phyloP scores from a whole-genome alignment of 176 grass and related monocot genomes.

The Avena atlantica region DNA sequence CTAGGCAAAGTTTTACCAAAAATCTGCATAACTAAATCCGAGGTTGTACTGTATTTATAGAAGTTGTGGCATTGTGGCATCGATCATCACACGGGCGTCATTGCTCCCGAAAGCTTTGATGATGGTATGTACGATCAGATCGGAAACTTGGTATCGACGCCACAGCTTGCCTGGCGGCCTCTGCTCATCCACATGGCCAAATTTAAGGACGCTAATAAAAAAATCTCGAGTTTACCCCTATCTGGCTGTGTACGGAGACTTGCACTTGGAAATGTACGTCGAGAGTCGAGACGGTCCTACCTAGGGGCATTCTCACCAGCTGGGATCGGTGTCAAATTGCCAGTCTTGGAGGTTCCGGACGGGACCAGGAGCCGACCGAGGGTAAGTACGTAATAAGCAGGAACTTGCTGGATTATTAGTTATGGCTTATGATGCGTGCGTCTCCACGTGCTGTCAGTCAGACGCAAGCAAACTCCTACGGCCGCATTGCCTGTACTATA shows the following conservation, averaged over 20 bases:
- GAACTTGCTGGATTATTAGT: not conserved
- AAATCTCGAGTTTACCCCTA: not conserved
- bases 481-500: too few relatives aligned
- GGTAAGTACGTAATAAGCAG: not conserved
- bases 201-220: not conserved
- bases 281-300: not conserved
- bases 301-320: not conserved
- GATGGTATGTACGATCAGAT: not conserved
- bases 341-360: not conserved
- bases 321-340: not conserved
- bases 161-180: not conserved
- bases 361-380: not conserved
- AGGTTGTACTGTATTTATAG: not conserved
- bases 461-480: not conserved
- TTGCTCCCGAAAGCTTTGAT: not conserved
- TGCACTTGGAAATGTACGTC: conserved; percentile 4
- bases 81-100: not conserved
- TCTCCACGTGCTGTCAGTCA: not conserved
- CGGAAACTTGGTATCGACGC: conserved; percentile 10
- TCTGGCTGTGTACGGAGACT: not conserved
- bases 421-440: not conserved
- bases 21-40: too few relatives aligned
- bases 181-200: not conserved
- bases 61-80: not conserved
- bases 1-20: too few relatives aligned